A percentile compares a stretch with the other conserved stretches of the same genome.
These are phyloP conservation scores for Alternaria arbusti DNA, from an alignment of 2,329 filamentous ascomycete species.

Conservation along the genomic window DNA sequence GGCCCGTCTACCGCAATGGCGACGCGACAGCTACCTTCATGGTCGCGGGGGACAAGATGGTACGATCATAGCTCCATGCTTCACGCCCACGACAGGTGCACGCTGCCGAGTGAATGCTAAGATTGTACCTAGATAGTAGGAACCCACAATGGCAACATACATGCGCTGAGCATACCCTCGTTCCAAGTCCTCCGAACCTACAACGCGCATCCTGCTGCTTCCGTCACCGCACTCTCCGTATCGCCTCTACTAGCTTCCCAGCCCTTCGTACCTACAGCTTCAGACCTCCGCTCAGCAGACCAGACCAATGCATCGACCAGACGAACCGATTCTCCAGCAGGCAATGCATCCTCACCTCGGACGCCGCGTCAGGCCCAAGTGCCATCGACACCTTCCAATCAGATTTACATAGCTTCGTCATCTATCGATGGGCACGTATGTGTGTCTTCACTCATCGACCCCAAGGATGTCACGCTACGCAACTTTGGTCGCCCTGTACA, in stretches of 20 bases:
- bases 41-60: conserved; percentile 96
- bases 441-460: conserved; percentile 82
- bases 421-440: conserved; percentile 97
- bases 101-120: conserved; percentile 68
- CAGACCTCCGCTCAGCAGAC: conserved; percentile 30
- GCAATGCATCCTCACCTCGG: conserved; percentile 56
- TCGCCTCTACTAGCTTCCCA: conserved; percentile 77
- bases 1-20: conserved; percentile 86
- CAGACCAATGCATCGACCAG: conserved; percentile 51
- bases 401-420: conserved; percentile 90
- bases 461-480: conserved; percentile 86
- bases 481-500: conserved; percentile 95
- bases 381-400: conserved; percentile 80
- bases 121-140: conserved; percentile 72
- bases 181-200: conserved; percentile 85
- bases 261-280: conserved; percentile 42
- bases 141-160: conserved; percentile 95
- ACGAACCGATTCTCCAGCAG: conserved; percentile 30
- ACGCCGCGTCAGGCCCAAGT: conserved; percentile 65
- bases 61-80: conserved; percentile 51
- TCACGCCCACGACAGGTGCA: conserved; percentile 43
- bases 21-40: conserved; percentile 93
- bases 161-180: conserved; percentile 82
- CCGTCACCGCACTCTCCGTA: conserved; percentile 86
- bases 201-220: conserved; percentile 84